Evolutionary conservation across 306 rosid species (phyloP).

Genomic region (Rosa lucieae): DNA sequence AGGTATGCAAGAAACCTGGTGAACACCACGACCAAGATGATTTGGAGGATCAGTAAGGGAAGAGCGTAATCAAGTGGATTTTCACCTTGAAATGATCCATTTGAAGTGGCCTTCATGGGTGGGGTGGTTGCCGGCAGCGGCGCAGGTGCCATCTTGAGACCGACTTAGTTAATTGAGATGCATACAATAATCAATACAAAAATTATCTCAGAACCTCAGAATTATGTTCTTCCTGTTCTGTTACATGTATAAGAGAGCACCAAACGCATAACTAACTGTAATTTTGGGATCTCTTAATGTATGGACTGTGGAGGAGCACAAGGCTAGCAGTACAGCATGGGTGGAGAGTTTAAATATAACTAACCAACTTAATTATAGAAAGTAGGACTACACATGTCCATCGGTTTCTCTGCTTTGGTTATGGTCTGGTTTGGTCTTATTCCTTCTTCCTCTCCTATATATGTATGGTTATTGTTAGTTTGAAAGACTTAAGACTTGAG

Average conservation of each 20-base stretch:
- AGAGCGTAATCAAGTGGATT: constrained; percentile 60
- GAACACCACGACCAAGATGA: constrained; percentile 48
- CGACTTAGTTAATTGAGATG: not conserved
- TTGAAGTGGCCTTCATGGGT: constrained; percentile 64
- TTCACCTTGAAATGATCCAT: constrained; percentile 62
- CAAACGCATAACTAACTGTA: not conserved
- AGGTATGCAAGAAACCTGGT: constrained; percentile 57
- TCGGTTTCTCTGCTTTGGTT: constrained; percentile 14
- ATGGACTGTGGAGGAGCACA: not conserved
- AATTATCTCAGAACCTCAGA: not conserved
- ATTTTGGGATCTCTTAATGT: not conserved
- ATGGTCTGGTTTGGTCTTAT: not conserved
- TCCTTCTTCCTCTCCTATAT: not conserved
- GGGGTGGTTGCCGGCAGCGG: not conserved
- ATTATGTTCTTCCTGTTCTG: not conserved
- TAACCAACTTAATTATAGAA: constrained; percentile 5
- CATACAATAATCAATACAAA: not conserved
- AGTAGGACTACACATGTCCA: not conserved
- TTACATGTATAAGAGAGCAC: not conserved
- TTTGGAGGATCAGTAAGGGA: constrained; percentile 63
- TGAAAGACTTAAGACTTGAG: not conserved
- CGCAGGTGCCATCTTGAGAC: not conserved
- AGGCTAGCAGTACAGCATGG: not conserved
- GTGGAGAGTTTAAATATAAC: not conserved
- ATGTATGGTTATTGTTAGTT: constrained; percentile 1